phyloP scores from a whole-genome alignment of 768 basidiomycete species.

The Boletus reticuloceps region DNA sequence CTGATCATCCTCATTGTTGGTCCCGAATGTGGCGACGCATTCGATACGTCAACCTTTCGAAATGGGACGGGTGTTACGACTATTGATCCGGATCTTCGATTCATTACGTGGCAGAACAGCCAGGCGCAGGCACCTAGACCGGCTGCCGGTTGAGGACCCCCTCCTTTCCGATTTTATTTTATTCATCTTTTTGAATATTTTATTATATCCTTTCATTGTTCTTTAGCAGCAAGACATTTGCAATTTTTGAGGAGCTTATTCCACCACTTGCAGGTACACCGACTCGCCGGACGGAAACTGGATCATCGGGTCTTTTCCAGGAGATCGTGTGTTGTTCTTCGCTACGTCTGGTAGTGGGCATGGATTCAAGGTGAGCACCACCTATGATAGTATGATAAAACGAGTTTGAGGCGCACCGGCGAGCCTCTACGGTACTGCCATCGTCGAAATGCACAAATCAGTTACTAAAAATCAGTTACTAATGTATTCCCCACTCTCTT shows the following conservation, averaged over 20 bases:
- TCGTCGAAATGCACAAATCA: background rate
- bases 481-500: no score
- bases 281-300: conserved; percentile 87
- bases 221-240: background rate
- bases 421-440: background rate
- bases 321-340: conserved; percentile 59
- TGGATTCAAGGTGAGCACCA: conserved; percentile 66
- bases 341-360: conserved; percentile 91
- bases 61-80: background rate
- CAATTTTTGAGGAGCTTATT: background rate
- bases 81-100: conserved; percentile 1
- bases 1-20: no score
- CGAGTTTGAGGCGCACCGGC: no score
- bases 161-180: no score
- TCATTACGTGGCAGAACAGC: background rate
- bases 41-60: background rate
- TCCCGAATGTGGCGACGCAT: background rate
- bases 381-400: no score
- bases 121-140: background rate
- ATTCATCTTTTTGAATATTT: background rate
- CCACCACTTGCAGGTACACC: conserved; percentile 62
- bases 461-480: no score
- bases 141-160: conserved; percentile 9
- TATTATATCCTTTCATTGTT: background rate
- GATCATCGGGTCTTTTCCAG: conserved; percentile 76